phyloP scores from a whole-genome alignment of 371 early-diverging fungal species.

The Circinella umbellata region DNA sequence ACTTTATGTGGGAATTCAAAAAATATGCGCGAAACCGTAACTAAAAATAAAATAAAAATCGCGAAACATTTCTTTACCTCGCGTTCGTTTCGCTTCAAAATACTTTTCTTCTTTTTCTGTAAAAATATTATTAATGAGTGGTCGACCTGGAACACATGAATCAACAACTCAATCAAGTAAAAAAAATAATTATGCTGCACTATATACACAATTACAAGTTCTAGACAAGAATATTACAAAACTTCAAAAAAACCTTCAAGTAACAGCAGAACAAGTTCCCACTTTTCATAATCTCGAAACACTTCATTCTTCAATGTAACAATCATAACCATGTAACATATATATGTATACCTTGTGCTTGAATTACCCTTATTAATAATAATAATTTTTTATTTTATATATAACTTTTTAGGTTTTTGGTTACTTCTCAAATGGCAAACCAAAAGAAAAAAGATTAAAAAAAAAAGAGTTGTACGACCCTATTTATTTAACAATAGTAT shows the following conservation, averaged over 20 bases:
- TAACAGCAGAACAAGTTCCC: constrained; percentile 25
- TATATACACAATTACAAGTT: constrained; percentile 19
- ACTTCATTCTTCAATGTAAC: constrained; percentile 37
- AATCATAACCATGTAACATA: not conserved
- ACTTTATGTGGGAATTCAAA: too few relatives aligned
- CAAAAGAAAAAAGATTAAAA: not conserved
- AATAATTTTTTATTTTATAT: not conserved
- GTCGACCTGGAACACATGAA: not conserved
- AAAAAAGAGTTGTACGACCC: not conserved
- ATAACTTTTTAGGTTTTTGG: not conserved
- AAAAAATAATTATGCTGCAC: constrained; percentile 23
- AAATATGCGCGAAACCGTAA: too few relatives aligned
- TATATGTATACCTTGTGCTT: too few relatives aligned
- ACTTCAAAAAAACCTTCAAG: constrained; percentile 25
- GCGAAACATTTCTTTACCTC: too few relatives aligned
- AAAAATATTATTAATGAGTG: not conserved
- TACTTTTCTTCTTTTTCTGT: not conserved
- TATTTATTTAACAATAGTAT: too few relatives aligned
- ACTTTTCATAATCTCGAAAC: constrained; percentile 27
- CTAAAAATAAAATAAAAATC: too few relatives aligned
- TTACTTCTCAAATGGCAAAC: not conserved
- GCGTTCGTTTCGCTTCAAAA: not conserved
- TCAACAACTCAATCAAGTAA: constrained; percentile 16
- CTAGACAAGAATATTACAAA: constrained; percentile 22
- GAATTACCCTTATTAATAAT: not conserved